Percentiles rank a stretch among this genome's conserved stretches.
phyloP scores from a whole-genome alignment of 257 asterid genomes.

The Solanum gracilifrons region DNA sequence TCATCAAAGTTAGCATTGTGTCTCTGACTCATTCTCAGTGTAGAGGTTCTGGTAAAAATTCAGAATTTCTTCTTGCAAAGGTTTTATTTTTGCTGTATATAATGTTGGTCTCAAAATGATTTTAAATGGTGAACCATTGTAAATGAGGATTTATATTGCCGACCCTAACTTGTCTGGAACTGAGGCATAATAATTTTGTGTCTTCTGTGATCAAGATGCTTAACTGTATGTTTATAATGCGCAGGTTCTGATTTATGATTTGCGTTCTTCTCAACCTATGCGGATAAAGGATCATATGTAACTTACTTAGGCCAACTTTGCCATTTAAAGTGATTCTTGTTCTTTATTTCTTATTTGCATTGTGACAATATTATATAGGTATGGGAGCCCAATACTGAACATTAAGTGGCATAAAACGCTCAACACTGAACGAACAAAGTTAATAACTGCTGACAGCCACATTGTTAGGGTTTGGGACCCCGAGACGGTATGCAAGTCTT shows the following conservation, averaged over 20 bases:
- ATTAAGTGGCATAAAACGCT: conserved; percentile 91
- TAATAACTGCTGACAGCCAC: conserved; percentile 79
- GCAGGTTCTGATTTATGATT: conserved; percentile 79
- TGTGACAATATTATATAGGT: conserved; percentile 38
- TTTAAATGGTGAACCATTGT: background rate
- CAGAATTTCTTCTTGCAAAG: background rate
- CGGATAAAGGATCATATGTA: conserved; percentile 89
- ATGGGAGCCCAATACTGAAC: conserved; percentile 77
- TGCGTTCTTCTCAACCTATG: conserved; percentile 68
- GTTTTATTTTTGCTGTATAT: background rate
- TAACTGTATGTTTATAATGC: conserved; percentile 6
- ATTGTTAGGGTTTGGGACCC: conserved; percentile 92
- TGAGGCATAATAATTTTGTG: background rate
- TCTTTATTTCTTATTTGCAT: background rate
- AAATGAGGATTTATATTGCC: background rate
- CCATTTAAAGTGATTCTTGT: background rate
- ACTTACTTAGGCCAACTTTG: conserved; percentile 20
- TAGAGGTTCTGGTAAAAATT: background rate
- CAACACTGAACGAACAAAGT: conserved; percentile 50
- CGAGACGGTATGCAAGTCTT: conserved; percentile 47
- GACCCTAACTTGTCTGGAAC: background rate
- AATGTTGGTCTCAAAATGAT: background rate
- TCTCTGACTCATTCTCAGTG: background rate
- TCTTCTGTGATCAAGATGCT: background rate
- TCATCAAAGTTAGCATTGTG: background rate